Percentiles rank a stretch among this genome's conserved stretches.
phyloP scores from a whole-genome alignment of 2,329 filamentous ascomycete species.

The Talaromyces piceae region DNA sequence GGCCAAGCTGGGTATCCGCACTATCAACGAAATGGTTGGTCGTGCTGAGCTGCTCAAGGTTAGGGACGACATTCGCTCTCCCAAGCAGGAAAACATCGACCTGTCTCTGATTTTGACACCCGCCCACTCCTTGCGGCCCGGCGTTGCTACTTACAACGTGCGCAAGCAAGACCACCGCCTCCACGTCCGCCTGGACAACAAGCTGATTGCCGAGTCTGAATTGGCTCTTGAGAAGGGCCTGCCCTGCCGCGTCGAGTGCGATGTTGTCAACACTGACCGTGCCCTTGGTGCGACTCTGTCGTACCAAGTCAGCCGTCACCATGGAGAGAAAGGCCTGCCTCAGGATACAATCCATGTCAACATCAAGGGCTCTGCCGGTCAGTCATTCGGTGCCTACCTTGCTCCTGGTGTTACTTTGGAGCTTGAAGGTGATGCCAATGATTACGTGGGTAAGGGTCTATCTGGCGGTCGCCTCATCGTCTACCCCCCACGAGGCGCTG shows the following conservation, averaged over 20 bases:
- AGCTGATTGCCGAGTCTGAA: conserved; percentile 92
- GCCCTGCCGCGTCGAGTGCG: conserved; percentile 87
- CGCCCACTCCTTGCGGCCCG: conserved; percentile 89
- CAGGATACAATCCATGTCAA: conserved; percentile 93
- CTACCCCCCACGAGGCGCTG: conserved; percentile 81
- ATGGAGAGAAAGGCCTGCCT: conserved; percentile 80
- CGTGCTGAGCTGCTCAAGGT: conserved; percentile 80
- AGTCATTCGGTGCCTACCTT: conserved; percentile 92
- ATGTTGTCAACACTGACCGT: conserved; percentile 94
- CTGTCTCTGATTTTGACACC: conserved; percentile 87
- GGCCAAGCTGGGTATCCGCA: conserved; percentile 90
- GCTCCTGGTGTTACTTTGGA: conserved; percentile 90
- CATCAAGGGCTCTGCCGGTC: conserved; percentile 91
- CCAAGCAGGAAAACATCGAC: conserved; percentile 89
- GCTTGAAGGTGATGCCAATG: conserved; percentile 91
- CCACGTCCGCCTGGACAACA: conserved; percentile 90
- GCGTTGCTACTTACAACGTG: conserved; percentile 94
- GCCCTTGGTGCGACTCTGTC: conserved; percentile 88
- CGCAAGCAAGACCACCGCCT: conserved; percentile 95
- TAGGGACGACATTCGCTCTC: conserved; percentile 76
- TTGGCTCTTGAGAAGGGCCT: conserved; percentile 89
- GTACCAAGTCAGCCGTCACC: conserved; percentile 90
- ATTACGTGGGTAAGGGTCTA: conserved; percentile 93
- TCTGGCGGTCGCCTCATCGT: conserved; percentile 89
- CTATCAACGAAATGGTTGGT: conserved; percentile 96